A percentile compares a stretch with the other conserved stretches of the same genome.
Evolutionary conservation across 805 yeast species (phyloP).

Genomic region (Metschnikowia cerradonensis): DNA sequence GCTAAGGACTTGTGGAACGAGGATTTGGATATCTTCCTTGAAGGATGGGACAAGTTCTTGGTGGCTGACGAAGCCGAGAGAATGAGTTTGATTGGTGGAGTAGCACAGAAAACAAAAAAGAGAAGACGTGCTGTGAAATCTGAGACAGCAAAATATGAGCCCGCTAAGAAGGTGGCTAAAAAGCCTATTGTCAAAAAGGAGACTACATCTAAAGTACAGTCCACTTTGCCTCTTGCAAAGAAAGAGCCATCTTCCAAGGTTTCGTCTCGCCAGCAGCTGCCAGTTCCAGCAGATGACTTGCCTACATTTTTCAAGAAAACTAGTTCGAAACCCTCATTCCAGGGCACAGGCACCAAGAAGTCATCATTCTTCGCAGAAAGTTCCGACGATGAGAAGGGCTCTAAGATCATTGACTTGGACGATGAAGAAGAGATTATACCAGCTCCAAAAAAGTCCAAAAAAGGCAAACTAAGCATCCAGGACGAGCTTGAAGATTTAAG

Average conservation of each 20-base stretch:
- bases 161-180: slow-evolving; percentile 11
- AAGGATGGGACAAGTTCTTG: slow-evolving; percentile 64
- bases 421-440: slow-evolving; percentile 2
- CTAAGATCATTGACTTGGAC: slow-evolving; percentile 6
- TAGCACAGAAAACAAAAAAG: slow-evolving; percentile 36
- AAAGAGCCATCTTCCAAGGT: slow-evolving; percentile 1
- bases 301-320: slow-evolving; percentile 16
- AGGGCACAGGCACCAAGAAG: slow-evolving; percentile 5
- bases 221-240: slow-evolving; percentile 8
- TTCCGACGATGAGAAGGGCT: slow-evolving; percentile 14
- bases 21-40: slow-evolving; percentile 74
- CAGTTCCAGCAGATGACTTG: slow-evolving; percentile 10
- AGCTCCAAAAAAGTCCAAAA: slow-evolving; percentile 4
- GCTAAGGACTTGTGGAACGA: slow-evolving; percentile 87
- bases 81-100: slow-evolving; percentile 42
- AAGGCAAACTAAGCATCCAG: slow-evolving; percentile 7
- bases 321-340: background rate
- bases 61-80: slow-evolving; percentile 61
- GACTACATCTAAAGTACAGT: slow-evolving; percentile 6
- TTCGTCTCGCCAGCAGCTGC: background rate
- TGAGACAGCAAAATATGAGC: slow-evolving; percentile 4
- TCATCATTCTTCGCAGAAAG: slow-evolving; percentile 13
- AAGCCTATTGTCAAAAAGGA: slow-evolving; percentile 3
- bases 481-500: slow-evolving; percentile 17
- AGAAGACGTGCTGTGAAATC: slow-evolving; percentile 25